Conservation (phyloP, 768 basidiomycete genomes). For the Pulveroboletus sp. region DNA sequence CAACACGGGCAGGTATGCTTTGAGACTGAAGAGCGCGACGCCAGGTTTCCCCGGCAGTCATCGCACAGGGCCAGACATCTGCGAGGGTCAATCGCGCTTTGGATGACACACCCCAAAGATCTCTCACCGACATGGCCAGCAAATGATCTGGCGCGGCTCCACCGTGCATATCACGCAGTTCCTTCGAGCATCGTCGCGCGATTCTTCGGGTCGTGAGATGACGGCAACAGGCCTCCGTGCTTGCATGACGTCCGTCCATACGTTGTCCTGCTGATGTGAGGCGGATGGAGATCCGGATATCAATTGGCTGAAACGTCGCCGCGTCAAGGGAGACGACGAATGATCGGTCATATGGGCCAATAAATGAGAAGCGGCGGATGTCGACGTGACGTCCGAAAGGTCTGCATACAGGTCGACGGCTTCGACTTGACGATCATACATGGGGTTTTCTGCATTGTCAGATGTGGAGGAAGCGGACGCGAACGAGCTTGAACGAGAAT, state of each 20-base stretch:
- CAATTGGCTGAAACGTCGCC: conserved; percentile 42
- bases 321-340: conserved; percentile 46
- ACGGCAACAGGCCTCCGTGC: conserved; percentile 21
- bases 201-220: conserved; percentile 24
- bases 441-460: conserved; percentile 31
- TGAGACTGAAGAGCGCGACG: conserved; percentile 44
- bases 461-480: conserved; percentile 24
- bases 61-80: conserved; percentile 53
- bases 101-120: neutral
- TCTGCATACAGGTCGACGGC: conserved; percentile 52
- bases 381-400: conserved; percentile 36
- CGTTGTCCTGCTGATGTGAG: conserved; percentile 13
- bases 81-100: conserved; percentile 1
- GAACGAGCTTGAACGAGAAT: conserved; percentile 18
- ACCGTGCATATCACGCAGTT: conserved; percentile 70
- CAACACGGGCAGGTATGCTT: conserved; percentile 53
- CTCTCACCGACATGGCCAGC: conserved; percentile 78
- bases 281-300: conserved; percentile 20
- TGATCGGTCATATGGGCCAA: conserved; percentile 51
- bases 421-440: conserved; percentile 34
- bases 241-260: conserved; percentile 29
- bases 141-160: conserved; percentile 68
- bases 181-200: conserved; percentile 26
- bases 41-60: conserved; percentile 51
- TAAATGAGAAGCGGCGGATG: conserved; percentile 42